These are phyloP conservation scores for Pichia kudriavzevii DNA, from an alignment of 1,139 yeast genomes.

Conservation along the genomic window DNA sequence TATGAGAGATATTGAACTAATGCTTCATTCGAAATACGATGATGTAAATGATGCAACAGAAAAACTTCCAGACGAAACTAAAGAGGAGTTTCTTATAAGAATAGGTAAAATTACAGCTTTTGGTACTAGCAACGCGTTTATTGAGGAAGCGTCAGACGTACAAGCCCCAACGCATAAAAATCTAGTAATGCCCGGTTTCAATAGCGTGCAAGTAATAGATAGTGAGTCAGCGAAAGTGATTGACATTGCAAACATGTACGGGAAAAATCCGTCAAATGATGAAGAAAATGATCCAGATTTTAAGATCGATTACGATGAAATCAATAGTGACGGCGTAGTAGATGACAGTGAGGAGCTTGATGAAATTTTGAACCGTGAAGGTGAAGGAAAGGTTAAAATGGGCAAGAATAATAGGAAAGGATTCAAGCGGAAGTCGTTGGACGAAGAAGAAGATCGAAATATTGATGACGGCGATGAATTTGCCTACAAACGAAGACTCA, in stretches of 20 bases:
- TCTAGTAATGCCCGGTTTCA: conserved; percentile 37
- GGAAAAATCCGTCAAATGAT: conserved; percentile 7
- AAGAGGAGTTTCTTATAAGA: conserved; percentile 71
- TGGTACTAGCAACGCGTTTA: conserved; percentile 60
- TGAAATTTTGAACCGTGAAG: conserved; percentile 15
- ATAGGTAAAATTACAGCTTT: conserved; percentile 95
- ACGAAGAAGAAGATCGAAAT: conserved; percentile 34
- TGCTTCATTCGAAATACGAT: conserved; percentile 3
- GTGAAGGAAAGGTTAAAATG: conserved; percentile 5
- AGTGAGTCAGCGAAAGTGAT: conserved; percentile 6
- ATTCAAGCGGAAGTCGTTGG: conserved; percentile 1
- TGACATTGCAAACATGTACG: not conserved
- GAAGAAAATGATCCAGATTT: conserved; percentile 19
- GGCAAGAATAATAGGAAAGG: conserved; percentile 9
- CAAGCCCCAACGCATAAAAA: conserved; percentile 33
- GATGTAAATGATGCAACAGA: not conserved
- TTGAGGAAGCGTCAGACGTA: conserved; percentile 23
- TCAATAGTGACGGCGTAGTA: conserved; percentile 18
- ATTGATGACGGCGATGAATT: conserved; percentile 76
- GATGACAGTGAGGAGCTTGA: conserved; percentile 24
- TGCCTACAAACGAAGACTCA: conserved; percentile 50
- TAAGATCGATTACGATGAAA: conserved; percentile 11
- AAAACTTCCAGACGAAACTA: conserved; percentile 59
- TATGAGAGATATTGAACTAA: conserved; percentile 29
- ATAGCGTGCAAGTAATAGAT: conserved; percentile 9